Evolutionary conservation across 2,329 filamentous ascomycete species (phyloP), one percentile per base, ranked within the genome.

Genomic region (Penicillium capsulatum): DNA sequence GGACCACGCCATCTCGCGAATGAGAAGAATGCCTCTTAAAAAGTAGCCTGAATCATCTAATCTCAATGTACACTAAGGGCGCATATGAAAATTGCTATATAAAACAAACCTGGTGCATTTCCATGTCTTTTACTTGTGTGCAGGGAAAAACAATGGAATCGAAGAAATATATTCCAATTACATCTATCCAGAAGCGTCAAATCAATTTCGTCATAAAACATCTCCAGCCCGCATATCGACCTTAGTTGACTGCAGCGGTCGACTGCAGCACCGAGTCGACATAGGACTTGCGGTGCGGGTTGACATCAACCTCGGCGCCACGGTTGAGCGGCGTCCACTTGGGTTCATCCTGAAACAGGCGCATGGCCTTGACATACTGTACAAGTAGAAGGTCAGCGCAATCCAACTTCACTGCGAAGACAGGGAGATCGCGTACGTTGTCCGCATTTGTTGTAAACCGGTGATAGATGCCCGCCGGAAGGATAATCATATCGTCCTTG

Each of bases 311-410:
- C 34, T 91, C 84, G 3, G 72, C 68, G 5, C 77, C 80, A 40
- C 92, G 80, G 70, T 95, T 94, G 52, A 98, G 68, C 10, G 92
- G 86, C 24, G 89, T 97, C 92, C 92, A 98, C 70, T 97, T 96
- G 22, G 92, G 92, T 68, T 97, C 90, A 51, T 97, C 92, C 71
- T 97, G 90, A 78, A 97, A 98, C 36, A 98, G 74, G 41, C 92
- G 79, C 87, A 97, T 91, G 10, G 92, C 92, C 61, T 94, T 86
- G 52, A 95, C 87, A 61, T 91, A 96, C 90, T 96, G 53, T 33
- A 37, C 17, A 20, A 7, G n/a, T n/a, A n/a, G n/a, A 27, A n/a
- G 35, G 31, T 47, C 29, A 54, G 47, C 22, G 38, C 15, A 38
- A n/a, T n/a, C n/a, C n/a, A 8, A n/a, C 15, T 26, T 14, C 14